Evolutionary conservation across 805 yeast genomes (phyloP).

Genomic region (Lachancea sp.): DNA sequence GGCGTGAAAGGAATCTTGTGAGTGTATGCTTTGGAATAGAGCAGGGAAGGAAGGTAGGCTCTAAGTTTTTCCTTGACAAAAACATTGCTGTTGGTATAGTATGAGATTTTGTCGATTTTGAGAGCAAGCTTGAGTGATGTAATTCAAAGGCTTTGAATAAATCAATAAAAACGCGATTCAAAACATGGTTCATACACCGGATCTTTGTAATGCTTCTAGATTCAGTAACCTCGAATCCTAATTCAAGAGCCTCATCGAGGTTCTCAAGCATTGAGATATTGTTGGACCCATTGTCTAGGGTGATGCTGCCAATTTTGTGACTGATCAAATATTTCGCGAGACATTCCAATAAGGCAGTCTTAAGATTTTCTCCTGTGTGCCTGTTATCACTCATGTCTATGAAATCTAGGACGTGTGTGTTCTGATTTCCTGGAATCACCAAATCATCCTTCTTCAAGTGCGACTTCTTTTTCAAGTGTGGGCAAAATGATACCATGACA

Average conservation of each 20-base stretch:
- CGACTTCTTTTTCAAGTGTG: constrained; percentile 6
- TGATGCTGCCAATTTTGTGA: constrained; percentile 5
- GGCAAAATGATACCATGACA: constrained; percentile 12
- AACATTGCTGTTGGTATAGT: constrained; percentile 7
- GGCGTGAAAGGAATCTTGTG: constrained; percentile 11
- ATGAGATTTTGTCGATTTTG: constrained; percentile 10
- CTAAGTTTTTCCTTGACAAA: too few species aligned
- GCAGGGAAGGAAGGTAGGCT: constrained; percentile 5
- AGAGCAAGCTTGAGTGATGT: constrained; percentile 5
- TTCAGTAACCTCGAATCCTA: constrained; percentile 1
- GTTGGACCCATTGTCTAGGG: neutral
- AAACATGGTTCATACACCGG: constrained; percentile 9
- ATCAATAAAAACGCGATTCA: constrained; percentile 2
- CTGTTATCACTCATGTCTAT: constrained; percentile 11
- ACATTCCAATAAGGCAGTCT: constrained; percentile 3
- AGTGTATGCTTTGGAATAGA: constrained; percentile 7
- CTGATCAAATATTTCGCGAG: constrained; percentile 8
- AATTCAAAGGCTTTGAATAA: constrained; percentile 8
- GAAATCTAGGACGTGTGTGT: constrained; percentile 11
- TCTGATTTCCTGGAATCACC: constrained; percentile 7
- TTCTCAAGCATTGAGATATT: neutral
- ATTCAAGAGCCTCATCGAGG: constrained; percentile 7
- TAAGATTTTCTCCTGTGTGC: constrained; percentile 7
- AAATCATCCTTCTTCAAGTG: constrained; percentile 9
- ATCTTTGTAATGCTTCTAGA: constrained; percentile 5